These are phyloP conservation scores for Pelagomonas calceolata DNA, from an alignment of 108 stramenopile species.

Conservation along the genomic window DNA sequence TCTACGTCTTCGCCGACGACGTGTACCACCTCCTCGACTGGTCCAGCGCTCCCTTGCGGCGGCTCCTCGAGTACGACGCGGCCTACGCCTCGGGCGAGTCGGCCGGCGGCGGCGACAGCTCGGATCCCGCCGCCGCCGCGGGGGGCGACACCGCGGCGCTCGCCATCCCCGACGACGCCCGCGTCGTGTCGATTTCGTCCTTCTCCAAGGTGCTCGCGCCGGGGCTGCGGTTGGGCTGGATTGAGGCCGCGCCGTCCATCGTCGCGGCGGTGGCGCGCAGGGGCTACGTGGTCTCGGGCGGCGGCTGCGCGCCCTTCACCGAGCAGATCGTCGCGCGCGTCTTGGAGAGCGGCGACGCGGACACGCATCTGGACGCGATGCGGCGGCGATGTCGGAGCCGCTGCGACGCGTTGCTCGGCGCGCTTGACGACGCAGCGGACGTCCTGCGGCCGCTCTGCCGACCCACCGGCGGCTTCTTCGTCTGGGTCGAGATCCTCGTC, in stretches of 20 bases:
- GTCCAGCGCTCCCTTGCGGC: slow-evolving; percentile 1
- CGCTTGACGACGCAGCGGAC: slow-evolving; percentile 6
- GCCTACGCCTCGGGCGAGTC: slow-evolving; percentile 1
- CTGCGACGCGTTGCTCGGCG: background rate
- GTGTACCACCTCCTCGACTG: slow-evolving; percentile 23
- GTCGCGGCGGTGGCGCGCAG: background rate
- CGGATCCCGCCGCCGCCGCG: background rate
- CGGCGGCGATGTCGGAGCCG: background rate
- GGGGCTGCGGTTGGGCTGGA: slow-evolving; percentile 18
- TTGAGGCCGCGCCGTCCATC: background rate
- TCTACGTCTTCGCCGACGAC: slow-evolving; percentile 13
- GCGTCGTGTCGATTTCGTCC: background rate
- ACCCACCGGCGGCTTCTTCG: slow-evolving; percentile 18
- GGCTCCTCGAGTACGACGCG: slow-evolving; percentile 1
- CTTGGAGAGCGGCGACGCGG: slow-evolving; percentile 8
- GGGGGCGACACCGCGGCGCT: background rate
- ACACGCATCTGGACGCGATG: slow-evolving; percentile 12
- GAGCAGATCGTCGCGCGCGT: slow-evolving; percentile 9
- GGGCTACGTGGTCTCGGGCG: slow-evolving; percentile 13
- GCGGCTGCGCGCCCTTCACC: slow-evolving; percentile 17
- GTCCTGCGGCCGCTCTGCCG: background rate
- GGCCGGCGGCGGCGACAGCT: background rate
- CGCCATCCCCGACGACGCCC: background rate
- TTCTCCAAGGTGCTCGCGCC: slow-evolving; percentile 26
- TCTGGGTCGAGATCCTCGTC: slow-evolving; percentile 15